Percentiles rank a stretch among this genome's conserved stretches.
Conservation (phyloP, 176 grass and related monocot species). For the Musa beccarii region DNA sequence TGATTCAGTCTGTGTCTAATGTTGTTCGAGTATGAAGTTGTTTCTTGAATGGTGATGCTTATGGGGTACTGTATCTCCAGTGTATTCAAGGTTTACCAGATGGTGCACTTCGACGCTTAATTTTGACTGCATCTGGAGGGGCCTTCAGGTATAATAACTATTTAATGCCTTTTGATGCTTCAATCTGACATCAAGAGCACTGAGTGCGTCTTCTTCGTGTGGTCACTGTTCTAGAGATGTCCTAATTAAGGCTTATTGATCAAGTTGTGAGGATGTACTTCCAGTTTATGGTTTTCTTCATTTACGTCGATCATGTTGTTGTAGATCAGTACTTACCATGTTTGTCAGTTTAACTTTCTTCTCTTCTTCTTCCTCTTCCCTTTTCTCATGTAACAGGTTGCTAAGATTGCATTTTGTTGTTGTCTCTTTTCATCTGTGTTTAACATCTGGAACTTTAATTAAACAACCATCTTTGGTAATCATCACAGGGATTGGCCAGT, state of each 20-base stretch:
- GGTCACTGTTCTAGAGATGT: no score
- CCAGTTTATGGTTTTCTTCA: no score
- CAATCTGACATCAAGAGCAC: neutral
- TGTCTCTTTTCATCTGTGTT: neutral
- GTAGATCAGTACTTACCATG: no score
- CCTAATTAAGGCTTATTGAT: no score
- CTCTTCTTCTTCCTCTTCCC: no score
- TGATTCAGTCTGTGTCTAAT: no score
- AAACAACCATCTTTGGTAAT: neutral
- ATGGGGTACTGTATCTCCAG: conserved; percentile 17
- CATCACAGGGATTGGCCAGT: conserved; percentile 78
- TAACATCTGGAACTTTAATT: neutral
- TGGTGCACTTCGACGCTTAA: conserved; percentile 78
- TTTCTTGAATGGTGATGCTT: neutral
- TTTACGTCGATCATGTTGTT: no score
- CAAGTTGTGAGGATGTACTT: no score
- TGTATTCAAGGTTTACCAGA: conserved; percentile 95
- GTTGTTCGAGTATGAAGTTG: neutral
- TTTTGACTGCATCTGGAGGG: conserved; percentile 97
- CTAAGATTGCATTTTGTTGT: no score
- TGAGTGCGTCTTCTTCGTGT: neutral
- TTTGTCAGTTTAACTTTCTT: no score
- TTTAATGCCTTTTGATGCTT: neutral
- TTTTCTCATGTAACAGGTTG: no score
- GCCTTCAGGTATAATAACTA: conserved; percentile 68